Base-by-base conservation (phyloP, 2,329 filamentous ascomycete species). In the Ilyonectria sp. region DNA sequence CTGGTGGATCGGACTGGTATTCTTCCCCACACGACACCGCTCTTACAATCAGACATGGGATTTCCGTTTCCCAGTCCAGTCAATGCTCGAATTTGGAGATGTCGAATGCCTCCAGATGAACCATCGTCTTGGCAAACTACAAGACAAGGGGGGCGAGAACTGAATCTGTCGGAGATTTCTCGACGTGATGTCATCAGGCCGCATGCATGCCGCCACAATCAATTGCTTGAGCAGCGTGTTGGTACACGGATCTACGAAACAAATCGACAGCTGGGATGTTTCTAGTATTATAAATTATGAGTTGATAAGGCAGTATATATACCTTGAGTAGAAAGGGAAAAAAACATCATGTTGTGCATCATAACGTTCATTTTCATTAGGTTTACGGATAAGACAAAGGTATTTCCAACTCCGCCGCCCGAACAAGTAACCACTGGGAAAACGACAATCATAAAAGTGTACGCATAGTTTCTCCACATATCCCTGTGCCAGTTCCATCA, bases 181-280 rank as follows among this genome's bases (percentile, higher is more conserved):
- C 61, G 19, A 21, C 23, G 47, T 15, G 33, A 21, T 44, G 47
- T 15, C 33, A 21, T 44, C 46, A 37, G 47, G 13, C 26, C 47
- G 47, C 47, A 17, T 47, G 57, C 37, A 33, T 33, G 31, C 2
- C 31, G 31, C 31, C 31, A 11, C 26, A 33, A 33, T 11, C 35
- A 26, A 37, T 19, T 49, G 21, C 31, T 59, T 31, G 17, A 53
- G 59, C 40, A 11, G 44, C 40, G 40, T 37, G 54, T 15, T 55
- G 62, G 50, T 47, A 44, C 54, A 40, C 35, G 29, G 49, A n/a
- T 43, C 43, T 50, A 50, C 55, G 62, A 60, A 60, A 65, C 62
- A 43, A 44, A 47, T 55, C 15, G 50, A 19, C 31, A 11, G 7
- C 43, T 43, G 21, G 59, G 47, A 55, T 47, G 47, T 31, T 26